Evolutionary conservation across 2,329 filamentous ascomycete species (phyloP).

Genomic region (Aspergillus sp.): DNA sequence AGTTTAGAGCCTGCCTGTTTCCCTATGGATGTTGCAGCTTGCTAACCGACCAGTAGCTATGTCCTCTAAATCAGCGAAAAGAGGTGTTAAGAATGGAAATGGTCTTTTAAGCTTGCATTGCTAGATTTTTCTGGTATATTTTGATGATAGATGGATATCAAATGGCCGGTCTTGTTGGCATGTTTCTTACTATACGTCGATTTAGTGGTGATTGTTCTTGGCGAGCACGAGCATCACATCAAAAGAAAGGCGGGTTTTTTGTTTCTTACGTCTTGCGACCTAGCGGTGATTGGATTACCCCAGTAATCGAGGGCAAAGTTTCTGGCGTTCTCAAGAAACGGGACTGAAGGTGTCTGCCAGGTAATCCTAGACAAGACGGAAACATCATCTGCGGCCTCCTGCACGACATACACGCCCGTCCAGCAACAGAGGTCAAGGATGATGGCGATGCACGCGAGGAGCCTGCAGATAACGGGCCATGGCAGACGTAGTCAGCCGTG

Average conservation of each 20-base stretch:
- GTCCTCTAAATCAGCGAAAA: conserved; percentile 24
- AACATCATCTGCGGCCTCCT: not conserved
- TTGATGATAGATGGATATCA: not conserved
- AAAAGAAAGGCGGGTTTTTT: not conserved
- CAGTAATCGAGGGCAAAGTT: not conserved
- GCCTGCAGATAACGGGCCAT: not conserved
- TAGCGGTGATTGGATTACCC: not conserved
- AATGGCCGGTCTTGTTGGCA: not conserved
- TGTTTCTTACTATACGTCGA: not conserved
- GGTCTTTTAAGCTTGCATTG: not conserved
- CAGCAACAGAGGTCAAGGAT: not conserved
- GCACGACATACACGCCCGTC: conserved; percentile 2
- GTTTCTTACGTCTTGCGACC: not conserved
- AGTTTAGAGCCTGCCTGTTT: conserved; percentile 21
- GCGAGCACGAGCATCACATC: not conserved
- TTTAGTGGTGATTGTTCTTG: not conserved
- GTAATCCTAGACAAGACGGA: not conserved
- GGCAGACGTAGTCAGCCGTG: not conserved
- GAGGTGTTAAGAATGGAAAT: not conserved
- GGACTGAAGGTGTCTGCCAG: not conserved
- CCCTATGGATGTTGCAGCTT: not conserved
- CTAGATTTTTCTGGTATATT: not conserved
- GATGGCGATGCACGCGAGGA: not conserved
- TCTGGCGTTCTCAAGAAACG: not conserved
- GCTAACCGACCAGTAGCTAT: conserved; percentile 23